phyloP scores from a whole-genome alignment of 2,329 filamentous ascomycete species.

The Zasmidium cellare region DNA sequence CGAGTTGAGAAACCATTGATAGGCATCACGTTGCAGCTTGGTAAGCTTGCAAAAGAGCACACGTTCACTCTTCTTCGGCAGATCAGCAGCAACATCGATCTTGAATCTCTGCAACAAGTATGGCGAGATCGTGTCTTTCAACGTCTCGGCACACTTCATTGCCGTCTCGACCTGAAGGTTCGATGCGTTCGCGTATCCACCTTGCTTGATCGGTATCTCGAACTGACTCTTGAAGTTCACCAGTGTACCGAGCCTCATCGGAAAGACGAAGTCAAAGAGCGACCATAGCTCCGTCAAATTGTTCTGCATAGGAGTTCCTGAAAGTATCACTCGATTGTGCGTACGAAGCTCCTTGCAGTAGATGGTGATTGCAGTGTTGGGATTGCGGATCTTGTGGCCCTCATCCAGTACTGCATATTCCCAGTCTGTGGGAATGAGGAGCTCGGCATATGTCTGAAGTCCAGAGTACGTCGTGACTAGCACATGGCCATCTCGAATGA shows the following conservation, averaged over 20 bases:
- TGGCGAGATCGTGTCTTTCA: conserved; percentile 91
- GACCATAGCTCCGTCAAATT: conserved; percentile 96
- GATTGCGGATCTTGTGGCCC: conserved; percentile 97
- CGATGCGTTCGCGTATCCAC: conserved; percentile 92
- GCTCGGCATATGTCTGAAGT: conserved; percentile 84
- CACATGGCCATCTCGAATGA: conserved; percentile 83
- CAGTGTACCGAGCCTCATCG: conserved; percentile 89
- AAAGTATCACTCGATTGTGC: conserved; percentile 86
- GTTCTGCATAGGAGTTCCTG: conserved; percentile 97
- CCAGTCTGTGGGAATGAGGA: conserved; percentile 83
- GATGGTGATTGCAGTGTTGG: conserved; percentile 90
- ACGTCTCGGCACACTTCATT: conserved; percentile 86
- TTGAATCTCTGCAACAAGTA: conserved; percentile 93
- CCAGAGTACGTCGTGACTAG: conserved; percentile 95
- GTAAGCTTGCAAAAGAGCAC: conserved; percentile 96
- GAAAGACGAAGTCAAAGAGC: conserved; percentile 94
- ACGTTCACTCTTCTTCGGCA: conserved; percentile 94
- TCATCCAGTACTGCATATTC: conserved; percentile 93
- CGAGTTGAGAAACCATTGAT: conserved; percentile 77
- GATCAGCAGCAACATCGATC: conserved; percentile 85
- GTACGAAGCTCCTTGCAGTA: conserved; percentile 93
- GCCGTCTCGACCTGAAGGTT: conserved; percentile 94
- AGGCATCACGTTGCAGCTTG: conserved; percentile 72
- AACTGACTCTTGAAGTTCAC: conserved; percentile 90
- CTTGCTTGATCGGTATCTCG: conserved; percentile 88